Conservation (phyloP, 495 filamentous ascomycete genomes). For the Chaetomium tenue region DNA sequence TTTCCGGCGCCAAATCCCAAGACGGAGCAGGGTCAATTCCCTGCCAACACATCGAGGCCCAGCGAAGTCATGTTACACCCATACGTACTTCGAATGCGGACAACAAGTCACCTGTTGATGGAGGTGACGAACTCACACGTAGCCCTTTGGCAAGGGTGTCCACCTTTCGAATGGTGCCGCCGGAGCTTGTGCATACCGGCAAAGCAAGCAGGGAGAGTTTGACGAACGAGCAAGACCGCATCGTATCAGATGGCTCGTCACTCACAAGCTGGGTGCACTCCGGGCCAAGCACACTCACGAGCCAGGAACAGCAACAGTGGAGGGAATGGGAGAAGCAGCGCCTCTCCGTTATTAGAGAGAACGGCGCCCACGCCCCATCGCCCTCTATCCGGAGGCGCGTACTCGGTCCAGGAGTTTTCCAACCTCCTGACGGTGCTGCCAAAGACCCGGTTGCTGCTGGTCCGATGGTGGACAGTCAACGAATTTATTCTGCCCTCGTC, state of each 20-base stretch:
- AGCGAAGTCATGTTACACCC: slow-evolving; percentile 45
- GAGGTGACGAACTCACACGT: slow-evolving; percentile 40
- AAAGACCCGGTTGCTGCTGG: not conserved
- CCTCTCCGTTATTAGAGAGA: slow-evolving; percentile 66
- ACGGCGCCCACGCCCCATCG: slow-evolving; percentile 50
- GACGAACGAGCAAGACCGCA: slow-evolving; percentile 47
- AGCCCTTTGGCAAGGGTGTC: slow-evolving; percentile 45
- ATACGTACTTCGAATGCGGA: slow-evolving; percentile 8
- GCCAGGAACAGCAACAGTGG: slow-evolving; percentile 39
- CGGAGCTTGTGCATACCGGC: slow-evolving; percentile 43
- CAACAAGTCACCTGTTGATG: not conserved
- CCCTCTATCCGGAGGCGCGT: slow-evolving; percentile 37
- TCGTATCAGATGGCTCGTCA: slow-evolving; percentile 56
- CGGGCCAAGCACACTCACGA: slow-evolving; percentile 46
- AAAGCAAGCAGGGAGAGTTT: slow-evolving; percentile 54
- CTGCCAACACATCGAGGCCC: slow-evolving; percentile 52
- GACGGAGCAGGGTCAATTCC: slow-evolving; percentile 43
- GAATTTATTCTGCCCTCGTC: slow-evolving; percentile 73
- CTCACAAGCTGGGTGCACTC: slow-evolving; percentile 77
- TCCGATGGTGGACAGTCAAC: slow-evolving; percentile 56
- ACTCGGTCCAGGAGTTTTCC: slow-evolving; percentile 24
- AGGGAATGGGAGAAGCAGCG: slow-evolving; percentile 54
- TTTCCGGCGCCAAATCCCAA: slow-evolving; percentile 49
- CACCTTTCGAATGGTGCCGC: slow-evolving; percentile 40
- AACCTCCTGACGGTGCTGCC: slow-evolving; percentile 9